A percentile compares a stretch with the other conserved stretches of the same genome.
These are phyloP conservation scores for Rhodamnia rubescens DNA, from an alignment of 345 rosid species.

Conservation along the genomic window DNA sequence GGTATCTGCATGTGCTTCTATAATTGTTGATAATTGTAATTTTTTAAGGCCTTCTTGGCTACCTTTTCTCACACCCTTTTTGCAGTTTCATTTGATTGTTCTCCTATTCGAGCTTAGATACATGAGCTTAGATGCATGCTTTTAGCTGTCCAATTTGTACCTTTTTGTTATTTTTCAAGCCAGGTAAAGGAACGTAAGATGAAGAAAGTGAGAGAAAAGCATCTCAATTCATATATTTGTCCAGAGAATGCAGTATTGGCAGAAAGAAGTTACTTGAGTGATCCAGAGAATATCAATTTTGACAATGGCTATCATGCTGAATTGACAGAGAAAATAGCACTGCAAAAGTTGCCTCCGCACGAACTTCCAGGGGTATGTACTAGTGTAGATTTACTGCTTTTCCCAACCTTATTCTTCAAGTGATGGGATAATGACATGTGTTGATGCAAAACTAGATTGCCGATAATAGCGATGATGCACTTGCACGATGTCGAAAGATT, in stretches of 20 bases:
- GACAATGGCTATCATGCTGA: constrained; percentile 27
- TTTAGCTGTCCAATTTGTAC: background rate
- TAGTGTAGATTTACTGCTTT: background rate
- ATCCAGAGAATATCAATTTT: constrained; percentile 5
- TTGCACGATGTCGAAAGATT: constrained; percentile 48
- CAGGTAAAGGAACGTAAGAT: constrained; percentile 40
- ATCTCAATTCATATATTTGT: constrained; percentile 17
- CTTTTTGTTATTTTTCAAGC: constrained; percentile 3
- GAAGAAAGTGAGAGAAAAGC: constrained; percentile 40
- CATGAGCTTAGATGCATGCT: background rate
- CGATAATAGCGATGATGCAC: constrained; percentile 21
- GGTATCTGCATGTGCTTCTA: background rate
- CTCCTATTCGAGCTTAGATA: background rate
- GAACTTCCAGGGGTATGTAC: constrained; percentile 28
- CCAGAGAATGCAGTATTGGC: constrained; percentile 51
- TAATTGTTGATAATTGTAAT: background rate
- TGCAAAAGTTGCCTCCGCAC: constrained; percentile 8
- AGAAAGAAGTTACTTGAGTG: constrained; percentile 39
- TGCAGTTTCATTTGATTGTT: background rate
- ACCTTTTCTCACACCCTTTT: background rate
- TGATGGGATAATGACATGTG: constrained; percentile 1
- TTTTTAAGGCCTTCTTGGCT: background rate
- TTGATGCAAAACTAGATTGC: constrained; percentile 30
- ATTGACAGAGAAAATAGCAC: constrained; percentile 14
- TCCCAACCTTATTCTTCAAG: background rate